A percentile compares a stretch with the other conserved stretches of the same genome.
These are phyloP conservation scores for Parietaria judaica DNA, from an alignment of 306 rosid genomes.

Conservation along the genomic window DNA sequence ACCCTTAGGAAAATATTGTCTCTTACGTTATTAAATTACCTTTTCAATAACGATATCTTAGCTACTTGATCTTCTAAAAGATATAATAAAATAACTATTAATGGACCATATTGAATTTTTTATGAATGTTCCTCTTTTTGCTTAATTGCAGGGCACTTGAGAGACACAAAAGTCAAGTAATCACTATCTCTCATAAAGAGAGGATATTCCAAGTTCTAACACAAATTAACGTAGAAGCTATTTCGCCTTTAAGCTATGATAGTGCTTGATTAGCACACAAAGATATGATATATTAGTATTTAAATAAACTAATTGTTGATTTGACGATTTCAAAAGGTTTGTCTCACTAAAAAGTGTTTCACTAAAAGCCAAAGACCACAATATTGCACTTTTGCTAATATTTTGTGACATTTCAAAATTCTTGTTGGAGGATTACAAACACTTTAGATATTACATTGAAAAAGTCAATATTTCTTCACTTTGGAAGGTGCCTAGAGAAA, in stretches of 20 bases:
- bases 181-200: background rate
- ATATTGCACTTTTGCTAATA: no score
- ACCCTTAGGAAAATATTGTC: no score
- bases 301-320: background rate
- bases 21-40: no score
- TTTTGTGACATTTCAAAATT: no score
- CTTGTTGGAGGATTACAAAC: no score
- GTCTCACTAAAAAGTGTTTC: background rate
- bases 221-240: background rate
- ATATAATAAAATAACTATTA: background rate
- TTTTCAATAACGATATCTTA: background rate
- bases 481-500: no score
- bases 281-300: background rate
- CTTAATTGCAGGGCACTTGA: constrained; percentile 7
- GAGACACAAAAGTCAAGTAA: constrained; percentile 1
- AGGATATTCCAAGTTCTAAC: no score
- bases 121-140: background rate
- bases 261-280: no score
- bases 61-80: background rate
- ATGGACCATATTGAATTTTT: background rate
- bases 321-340: background rate
- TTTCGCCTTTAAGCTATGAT: background rate
- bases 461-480: no score
- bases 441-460: no score
- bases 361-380: constrained; percentile 1